Conservation (phyloP, 108 stramenopile genomes). For the Skeletonema grethae region DNA sequence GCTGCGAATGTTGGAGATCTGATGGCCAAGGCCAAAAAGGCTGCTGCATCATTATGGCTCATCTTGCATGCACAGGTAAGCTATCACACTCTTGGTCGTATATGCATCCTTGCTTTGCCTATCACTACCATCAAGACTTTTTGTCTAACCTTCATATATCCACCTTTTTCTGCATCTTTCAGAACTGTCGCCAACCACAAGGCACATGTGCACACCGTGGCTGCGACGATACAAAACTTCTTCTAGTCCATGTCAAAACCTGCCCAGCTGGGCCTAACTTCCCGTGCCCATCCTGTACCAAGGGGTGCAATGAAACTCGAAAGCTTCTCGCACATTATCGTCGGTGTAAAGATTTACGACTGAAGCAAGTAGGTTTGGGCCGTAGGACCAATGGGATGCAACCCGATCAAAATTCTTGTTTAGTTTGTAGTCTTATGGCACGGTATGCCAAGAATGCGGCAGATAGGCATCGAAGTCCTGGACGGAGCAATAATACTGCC, state of each 20-base stretch:
- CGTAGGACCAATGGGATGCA: constrained; percentile 1
- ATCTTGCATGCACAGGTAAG: constrained; percentile 88
- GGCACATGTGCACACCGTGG: constrained; percentile 67
- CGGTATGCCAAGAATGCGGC: constrained; percentile 33
- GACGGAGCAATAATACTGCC: constrained; percentile 1
- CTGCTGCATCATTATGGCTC: constrained; percentile 80
- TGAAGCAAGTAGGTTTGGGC: constrained; percentile 48
- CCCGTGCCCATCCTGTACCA: constrained; percentile 62
- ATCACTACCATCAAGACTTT: constrained; percentile 2
- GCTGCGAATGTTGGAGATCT: constrained; percentile 54
- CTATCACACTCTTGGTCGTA: neutral
- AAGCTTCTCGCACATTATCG: constrained; percentile 83
- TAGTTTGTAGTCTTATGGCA: constrained; percentile 50
- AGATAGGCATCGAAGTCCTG: constrained; percentile 9
- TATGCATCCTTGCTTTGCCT: constrained; percentile 3
- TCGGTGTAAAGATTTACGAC: constrained; percentile 66
- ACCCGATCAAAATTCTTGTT: constrained; percentile 26
- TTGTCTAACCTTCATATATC: neutral
- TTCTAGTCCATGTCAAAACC: constrained; percentile 73
- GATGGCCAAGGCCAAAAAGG: constrained; percentile 79
- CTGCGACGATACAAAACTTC: constrained; percentile 72
- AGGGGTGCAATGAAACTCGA: constrained; percentile 79
- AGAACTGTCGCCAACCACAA: constrained; percentile 61
- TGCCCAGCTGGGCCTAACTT: constrained; percentile 47
- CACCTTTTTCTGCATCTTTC: neutral